Base-by-base conservation (phyloP, 1,139 yeast genomes). In the Debaryomycetaceae sp. region DNA sequence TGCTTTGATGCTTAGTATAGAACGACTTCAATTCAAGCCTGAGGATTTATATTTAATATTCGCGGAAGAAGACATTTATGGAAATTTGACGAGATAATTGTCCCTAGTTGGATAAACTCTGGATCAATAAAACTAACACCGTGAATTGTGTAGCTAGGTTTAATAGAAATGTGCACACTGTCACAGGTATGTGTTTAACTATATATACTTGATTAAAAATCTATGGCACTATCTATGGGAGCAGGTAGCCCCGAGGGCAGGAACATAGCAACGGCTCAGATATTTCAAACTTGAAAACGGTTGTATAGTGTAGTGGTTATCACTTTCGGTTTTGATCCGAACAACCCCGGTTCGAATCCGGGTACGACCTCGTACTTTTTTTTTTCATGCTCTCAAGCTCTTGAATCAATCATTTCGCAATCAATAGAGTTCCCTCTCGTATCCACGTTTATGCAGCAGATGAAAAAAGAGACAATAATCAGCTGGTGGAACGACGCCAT, bases 281-380 rank as follows among this genome's bases (percentile, higher is more conserved):
- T 17, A 17, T 17, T 17, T 4, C 20, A 17, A 17, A 17, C 20
- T 17, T 17, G 20, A 17, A 17, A 17, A 17, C 20, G 67, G 67
- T 60, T 58, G 55, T 54, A 52, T 62, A 62, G 66, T 62, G 67
- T 62, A 62, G 66, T 60, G 76, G 77, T 70, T 69, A 72, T 72
- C 77, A 72, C 77, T 56, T 58, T 66, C 63, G 76, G 77, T 71
- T 72, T 66, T 72, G 76, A 72, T 84, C 89, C 91, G 83, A 69
- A 75, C 81, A 82, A 85, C 91, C 89, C 89, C 91, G 85, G 91
- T 84, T 85, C 91, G 93, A 85, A 83, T 83, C 91, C 91, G 91
- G 91, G 90, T 81, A 81, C 82, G 90, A 84, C 90, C 90, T 84
- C 43, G 3, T 14, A 3, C 2, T n/a, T 57, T 57, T 73, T 73